Evolutionary conservation across 1,284 basidiomycete species (phyloP), one percentile per base, ranked within the genome.

Genomic region (Fomitiporia mediterranea): DNA sequence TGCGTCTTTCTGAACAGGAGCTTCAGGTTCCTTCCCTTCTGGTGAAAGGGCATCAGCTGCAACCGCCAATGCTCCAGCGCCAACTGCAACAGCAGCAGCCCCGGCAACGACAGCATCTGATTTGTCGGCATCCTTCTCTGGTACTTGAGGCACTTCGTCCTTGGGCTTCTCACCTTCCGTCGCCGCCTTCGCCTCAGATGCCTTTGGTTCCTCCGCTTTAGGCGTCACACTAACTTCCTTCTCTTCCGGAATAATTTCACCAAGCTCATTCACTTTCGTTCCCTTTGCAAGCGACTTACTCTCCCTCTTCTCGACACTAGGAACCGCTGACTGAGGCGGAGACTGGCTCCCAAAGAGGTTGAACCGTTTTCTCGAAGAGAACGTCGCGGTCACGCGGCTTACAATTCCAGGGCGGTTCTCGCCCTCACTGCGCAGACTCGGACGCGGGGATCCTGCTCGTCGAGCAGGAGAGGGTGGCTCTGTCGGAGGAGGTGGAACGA

Each of bases 401-500:
- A 51, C 43, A 17, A 52, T 27, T 8, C 49, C 35, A 6, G 56
- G 32, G 2, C 56, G 56, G 17, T 42, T 30, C 25, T 53, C 42
- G 13, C 34, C 37, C 19, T 57, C 56, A 15, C 51, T 53, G 15
- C 51, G 51, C 13, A 53, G 17, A 25, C 51, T 53, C 15, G 56
- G 56, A 13, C 50, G 51, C 25, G 56, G 56, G 13, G 56, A 57
- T 11, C 47, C 27, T 15, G 56, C 56, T 11, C 56, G 56, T 2
- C 49, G 56, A 7, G 21, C 51, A 27, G 60, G 39, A 64, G 63
- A 17, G 13, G 63, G 55, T 23, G 62, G 56, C 3, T 67, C 58
- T 34, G 63, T 60, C 11, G 67, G 52, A 0, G 74, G 72, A 0
- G 74, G 72, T 6, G 70, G 67, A 6, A 66, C 71, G 64, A 77